These are phyloP conservation scores for Alnus rubra DNA, from an alignment of 306 rosid species.

Conservation along the genomic window DNA sequence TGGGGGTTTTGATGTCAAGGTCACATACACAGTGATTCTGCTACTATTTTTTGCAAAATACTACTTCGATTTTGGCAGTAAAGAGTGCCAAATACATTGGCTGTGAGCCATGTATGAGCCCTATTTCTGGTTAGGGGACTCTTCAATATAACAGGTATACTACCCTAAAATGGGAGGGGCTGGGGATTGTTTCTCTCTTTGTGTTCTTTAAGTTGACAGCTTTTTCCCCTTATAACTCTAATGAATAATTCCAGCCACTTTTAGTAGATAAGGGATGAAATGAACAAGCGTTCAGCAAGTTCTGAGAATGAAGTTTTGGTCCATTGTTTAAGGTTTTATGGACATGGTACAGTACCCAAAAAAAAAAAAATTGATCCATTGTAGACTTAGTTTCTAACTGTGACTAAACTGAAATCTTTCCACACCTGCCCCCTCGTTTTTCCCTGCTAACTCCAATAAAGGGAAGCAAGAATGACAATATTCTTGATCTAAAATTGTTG, in stretches of 20 bases:
- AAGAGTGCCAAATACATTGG: neutral
- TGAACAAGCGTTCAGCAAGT: neutral
- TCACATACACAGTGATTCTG: neutral
- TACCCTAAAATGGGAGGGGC: neutral
- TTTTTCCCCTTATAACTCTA: neutral
- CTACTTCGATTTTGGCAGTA: neutral
- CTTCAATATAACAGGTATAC: neutral
- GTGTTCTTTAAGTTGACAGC: neutral
- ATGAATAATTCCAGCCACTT: neutral
- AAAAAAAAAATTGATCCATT: neutral
- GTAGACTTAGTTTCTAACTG: neutral
- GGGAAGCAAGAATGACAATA: neutral
- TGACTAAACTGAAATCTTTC: neutral
- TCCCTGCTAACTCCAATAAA: neutral
- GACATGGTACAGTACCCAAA: neutral
- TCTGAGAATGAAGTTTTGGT: neutral
- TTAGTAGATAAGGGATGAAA: neutral
- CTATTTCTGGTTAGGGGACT: neutral
- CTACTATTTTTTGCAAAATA: neutral
- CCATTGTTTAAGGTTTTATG: neutral
- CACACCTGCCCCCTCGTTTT: too few relatives aligned
- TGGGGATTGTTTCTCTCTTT: neutral
- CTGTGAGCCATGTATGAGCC: neutral
- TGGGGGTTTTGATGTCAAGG: neutral
- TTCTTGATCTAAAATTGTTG: neutral